Evolutionary conservation across 2,329 filamentous ascomycete species (phyloP).

Genomic region (Ascocoryne sarcoides): DNA sequence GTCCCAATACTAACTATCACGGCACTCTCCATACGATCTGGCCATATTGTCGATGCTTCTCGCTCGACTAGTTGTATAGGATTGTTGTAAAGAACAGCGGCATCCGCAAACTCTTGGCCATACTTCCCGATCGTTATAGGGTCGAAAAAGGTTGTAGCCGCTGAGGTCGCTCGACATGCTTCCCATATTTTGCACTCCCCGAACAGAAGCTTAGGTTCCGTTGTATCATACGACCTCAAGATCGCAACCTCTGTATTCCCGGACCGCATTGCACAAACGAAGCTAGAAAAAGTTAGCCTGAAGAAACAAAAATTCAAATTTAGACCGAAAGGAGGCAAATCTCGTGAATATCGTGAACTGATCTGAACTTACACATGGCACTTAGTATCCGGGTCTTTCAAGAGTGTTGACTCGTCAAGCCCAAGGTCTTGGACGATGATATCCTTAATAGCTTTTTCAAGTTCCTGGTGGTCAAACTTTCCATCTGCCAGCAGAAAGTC

Average conservation of each 20-base stretch:
- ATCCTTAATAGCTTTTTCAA: background rate
- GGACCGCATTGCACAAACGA: constrained; percentile 5
- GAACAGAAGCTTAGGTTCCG: constrained; percentile 1
- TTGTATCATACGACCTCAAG: constrained; percentile 5
- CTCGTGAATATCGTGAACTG: too few species aligned
- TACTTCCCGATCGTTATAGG: constrained; percentile 10
- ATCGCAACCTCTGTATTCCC: constrained; percentile 1
- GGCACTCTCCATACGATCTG: constrained; percentile 23
- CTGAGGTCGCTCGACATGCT: constrained; percentile 26
- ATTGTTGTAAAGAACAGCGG: constrained; percentile 5
- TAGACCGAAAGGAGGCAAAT: too few species aligned
- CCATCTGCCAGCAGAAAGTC: background rate
- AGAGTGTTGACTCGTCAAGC: background rate
- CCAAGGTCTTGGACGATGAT: background rate
- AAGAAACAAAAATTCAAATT: too few species aligned
- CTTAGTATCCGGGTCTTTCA: background rate
- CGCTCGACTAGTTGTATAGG: constrained; percentile 26
- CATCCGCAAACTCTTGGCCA: constrained; percentile 5
- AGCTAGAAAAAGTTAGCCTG: constrained; percentile 2
- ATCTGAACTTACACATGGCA: constrained; percentile 4
- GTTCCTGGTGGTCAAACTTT: background rate
- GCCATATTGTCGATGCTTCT: constrained; percentile 28
- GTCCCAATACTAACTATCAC: constrained; percentile 31
- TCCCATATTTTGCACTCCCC: constrained; percentile 21
- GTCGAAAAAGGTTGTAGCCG: constrained; percentile 26